These are phyloP conservation scores for Lactarius akahatsu DNA, from an alignment of 768 basidiomycete species.

Conservation along the genomic window DNA sequence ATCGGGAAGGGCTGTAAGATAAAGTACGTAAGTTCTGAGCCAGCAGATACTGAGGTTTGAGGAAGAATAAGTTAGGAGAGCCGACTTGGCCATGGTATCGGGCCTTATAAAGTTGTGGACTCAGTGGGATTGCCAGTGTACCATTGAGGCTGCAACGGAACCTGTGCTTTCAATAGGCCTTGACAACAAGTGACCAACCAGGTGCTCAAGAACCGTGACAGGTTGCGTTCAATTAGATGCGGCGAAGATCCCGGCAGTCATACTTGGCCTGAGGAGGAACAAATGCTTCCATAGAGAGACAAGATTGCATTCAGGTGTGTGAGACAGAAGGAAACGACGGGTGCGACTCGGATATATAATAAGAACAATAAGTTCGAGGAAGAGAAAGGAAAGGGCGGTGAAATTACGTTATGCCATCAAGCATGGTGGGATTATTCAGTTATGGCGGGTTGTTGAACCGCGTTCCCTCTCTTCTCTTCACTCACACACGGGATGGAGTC, in stretches of 20 bases:
- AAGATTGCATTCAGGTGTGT: not conserved
- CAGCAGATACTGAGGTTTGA: not conserved
- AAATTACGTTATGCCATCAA: not conserved
- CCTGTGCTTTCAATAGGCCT: not conserved
- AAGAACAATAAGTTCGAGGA: not conserved
- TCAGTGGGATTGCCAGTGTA: not conserved
- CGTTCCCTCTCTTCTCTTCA: not conserved
- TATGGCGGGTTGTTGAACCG: not conserved
- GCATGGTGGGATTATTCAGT: not conserved
- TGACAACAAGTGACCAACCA: not conserved
- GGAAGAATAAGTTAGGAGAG: not conserved
- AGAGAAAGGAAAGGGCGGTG: not conserved
- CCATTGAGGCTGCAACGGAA: not conserved
- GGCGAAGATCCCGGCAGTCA: not conserved
- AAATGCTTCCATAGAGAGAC: not conserved
- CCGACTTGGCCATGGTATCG: not conserved
- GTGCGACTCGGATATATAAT: not conserved
- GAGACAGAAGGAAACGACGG: not conserved
- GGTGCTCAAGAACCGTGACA: not conserved
- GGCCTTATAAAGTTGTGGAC: not conserved
- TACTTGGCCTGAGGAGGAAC: not conserved
- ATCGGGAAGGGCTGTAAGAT: not conserved
- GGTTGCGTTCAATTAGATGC: not conserved
- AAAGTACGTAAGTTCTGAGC: not conserved
- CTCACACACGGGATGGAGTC: not conserved